Conservation (phyloP, 768 basidiomycete genomes). For the Mrakia blollopis region DNA sequence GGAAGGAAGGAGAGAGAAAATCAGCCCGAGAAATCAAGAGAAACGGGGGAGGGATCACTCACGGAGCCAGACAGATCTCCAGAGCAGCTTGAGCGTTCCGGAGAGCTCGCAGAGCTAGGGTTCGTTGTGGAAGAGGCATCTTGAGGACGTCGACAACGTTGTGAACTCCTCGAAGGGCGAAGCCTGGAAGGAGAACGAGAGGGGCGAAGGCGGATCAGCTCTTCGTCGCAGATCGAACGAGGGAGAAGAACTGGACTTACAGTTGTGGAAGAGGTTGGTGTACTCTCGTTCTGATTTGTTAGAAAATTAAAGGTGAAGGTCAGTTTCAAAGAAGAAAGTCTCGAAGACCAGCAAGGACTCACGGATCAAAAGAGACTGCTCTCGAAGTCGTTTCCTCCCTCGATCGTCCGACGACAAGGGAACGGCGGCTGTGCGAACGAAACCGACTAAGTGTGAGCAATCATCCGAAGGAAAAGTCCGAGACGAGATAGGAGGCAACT, state of each 20-base stretch:
- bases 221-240: not conserved
- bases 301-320: constrained; percentile 60
- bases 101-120: constrained; percentile 76
- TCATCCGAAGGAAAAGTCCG: not conserved
- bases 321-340: not conserved
- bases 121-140: constrained; percentile 70
- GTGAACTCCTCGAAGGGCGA: constrained; percentile 52
- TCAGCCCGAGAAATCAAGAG: no score
- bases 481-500: no score
- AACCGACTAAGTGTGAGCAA: not conserved
- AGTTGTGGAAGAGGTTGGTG: constrained; percentile 43
- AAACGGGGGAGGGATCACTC: not conserved
- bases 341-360: constrained; percentile 47
- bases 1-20: not conserved
- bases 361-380: constrained; percentile 86
- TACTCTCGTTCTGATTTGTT: constrained; percentile 53
- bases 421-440: not conserved
- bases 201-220: not conserved
- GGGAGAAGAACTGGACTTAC: not conserved
- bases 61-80: constrained; percentile 65
- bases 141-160: constrained; percentile 77
- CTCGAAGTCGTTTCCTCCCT: constrained; percentile 41
- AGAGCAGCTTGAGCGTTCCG: constrained; percentile 72
- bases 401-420: constrained; percentile 57
- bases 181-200: not conserved